Conservation (phyloP, 495 filamentous ascomycete species). For the Hypoxylon fuscum region DNA sequence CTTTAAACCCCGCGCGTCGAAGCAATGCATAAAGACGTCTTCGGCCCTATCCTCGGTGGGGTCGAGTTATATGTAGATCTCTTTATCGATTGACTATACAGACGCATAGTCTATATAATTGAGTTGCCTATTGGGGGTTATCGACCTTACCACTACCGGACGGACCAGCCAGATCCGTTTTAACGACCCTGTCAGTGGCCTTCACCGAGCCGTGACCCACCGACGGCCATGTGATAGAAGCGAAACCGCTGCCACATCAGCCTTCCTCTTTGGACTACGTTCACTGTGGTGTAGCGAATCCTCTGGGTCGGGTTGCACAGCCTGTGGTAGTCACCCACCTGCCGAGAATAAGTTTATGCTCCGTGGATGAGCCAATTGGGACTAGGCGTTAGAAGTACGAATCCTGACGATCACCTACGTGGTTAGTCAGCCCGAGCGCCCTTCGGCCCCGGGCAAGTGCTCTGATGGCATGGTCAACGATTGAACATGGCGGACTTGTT, state of each 20-base stretch:
- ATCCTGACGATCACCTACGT: conserved; percentile 2
- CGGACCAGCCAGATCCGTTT: conserved; percentile 2
- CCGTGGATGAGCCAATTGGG: background rate
- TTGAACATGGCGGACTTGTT: conserved; percentile 6
- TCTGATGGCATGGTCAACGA: background rate
- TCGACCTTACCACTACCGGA: conserved; percentile 6
- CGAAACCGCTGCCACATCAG: conserved; percentile 5
- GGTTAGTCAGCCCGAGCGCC: conserved; percentile 3
- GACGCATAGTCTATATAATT: conserved; percentile 2
- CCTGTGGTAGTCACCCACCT: background rate
- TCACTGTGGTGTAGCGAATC: too few relatives aligned
- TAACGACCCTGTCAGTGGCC: background rate
- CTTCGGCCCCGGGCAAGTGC: background rate
- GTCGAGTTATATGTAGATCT: conserved; percentile 10
- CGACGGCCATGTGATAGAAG: conserved; percentile 13
- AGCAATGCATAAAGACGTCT: too few relatives aligned
- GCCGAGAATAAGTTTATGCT: conserved; percentile 9
- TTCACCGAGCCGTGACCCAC: conserved; percentile 11
- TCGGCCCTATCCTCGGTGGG: conserved; percentile 26
- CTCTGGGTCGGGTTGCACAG: background rate
- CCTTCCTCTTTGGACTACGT: conserved; percentile 21
- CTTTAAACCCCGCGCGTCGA: background rate
- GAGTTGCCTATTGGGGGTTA: conserved; percentile 10
- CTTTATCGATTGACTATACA: conserved; percentile 22
- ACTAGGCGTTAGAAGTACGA: background rate